Evolutionary conservation across 2,329 filamentous ascomycete species (phyloP), one percentile per base, ranked within the genome.

Genomic region (Torrubiellomyces zombiae): DNA sequence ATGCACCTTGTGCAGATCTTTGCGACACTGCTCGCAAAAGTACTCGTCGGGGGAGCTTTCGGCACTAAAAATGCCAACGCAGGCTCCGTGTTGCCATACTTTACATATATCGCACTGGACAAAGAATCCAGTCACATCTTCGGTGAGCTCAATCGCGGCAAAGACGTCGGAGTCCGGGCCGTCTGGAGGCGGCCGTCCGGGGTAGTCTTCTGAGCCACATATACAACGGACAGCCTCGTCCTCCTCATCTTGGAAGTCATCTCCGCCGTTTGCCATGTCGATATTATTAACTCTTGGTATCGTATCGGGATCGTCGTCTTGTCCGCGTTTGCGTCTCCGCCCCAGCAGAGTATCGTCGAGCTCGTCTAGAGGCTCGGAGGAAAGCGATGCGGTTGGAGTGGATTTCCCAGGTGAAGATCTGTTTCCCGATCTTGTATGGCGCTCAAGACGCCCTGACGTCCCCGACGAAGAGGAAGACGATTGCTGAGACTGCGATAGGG

Each of bases 81-180:
- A 98, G 32, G 85, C 86, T 42, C 89, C 89, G 48, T 98, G 89
- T 50, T 98, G 89, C 89, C 86, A 98, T 34, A 95, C 89, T 48
- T 92, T 91, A 61, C 89, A 98, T 35, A 80, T 64, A 54, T 95
- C 89, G 65, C 89, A 98, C 58, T 95, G 86, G 37, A 98, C 85
- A 53, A 94, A 98, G 53, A 95, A 77, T 26, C 85, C 86, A 21
- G 86, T 89, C 37, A 86, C 66, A 36, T 95, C 86, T 42, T 93
- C 83, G 16, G 74, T 70, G 34, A 81, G 61, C 34, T 73, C 56
- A 55, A 72, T 55, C 48, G 62, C 50, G 50, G 63, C 53, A 55
- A 71, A 55, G 47, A 64, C 53, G 39, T 72, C 60, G 34, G 60
- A 48, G 40, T 70, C 60, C 43, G 60, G 60, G 30, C 67, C 61